Evolutionary conservation across 148 eudicot species (phyloP).

Genomic region (Silene latifolia): DNA sequence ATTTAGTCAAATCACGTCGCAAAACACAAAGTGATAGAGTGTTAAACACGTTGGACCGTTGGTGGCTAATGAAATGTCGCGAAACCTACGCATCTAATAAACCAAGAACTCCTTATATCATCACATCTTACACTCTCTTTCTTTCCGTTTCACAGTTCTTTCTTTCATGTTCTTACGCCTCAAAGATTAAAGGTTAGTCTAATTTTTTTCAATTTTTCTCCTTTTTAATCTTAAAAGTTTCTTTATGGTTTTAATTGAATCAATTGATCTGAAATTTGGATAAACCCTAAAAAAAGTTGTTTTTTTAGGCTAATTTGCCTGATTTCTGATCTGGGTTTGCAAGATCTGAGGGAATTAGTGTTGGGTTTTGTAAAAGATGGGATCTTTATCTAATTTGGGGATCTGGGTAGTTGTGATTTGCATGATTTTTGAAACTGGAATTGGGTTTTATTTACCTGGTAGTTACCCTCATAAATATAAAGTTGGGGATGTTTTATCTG

Average conservation of each 20-base stretch:
- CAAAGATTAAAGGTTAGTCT: neutral
- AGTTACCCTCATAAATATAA: slow-evolving; percentile 77
- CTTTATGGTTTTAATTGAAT: neutral
- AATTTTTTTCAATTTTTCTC: neutral
- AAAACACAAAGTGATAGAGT: too few relatives aligned
- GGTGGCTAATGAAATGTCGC: slow-evolving; percentile 7
- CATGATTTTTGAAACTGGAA: slow-evolving; percentile 38
- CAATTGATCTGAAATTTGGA: slow-evolving; percentile 21
- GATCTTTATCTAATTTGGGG: slow-evolving; percentile 35
- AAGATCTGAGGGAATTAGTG: slow-evolving; percentile 37
- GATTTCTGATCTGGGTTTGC: slow-evolving; percentile 38
- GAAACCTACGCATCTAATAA: slow-evolving; percentile 3
- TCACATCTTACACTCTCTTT: neutral
- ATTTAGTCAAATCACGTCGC: too few relatives aligned
- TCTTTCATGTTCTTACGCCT: too few relatives aligned
- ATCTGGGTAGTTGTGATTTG: slow-evolving; percentile 51
- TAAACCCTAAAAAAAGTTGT: slow-evolving; percentile 4
- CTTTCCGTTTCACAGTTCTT: neutral
- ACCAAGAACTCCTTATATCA: neutral
- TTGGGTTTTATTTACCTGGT: slow-evolving; percentile 78
- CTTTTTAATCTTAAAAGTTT: neutral
- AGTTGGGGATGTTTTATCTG: slow-evolving; percentile 52
- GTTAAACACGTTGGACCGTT: slow-evolving; percentile 6
- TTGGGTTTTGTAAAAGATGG: slow-evolving; percentile 33
- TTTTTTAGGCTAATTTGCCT: neutral